These are phyloP conservation scores for Eimeria acervulina DNA, from an alignment of 169 alveolate genomes.

Conservation along the genomic window DNA sequence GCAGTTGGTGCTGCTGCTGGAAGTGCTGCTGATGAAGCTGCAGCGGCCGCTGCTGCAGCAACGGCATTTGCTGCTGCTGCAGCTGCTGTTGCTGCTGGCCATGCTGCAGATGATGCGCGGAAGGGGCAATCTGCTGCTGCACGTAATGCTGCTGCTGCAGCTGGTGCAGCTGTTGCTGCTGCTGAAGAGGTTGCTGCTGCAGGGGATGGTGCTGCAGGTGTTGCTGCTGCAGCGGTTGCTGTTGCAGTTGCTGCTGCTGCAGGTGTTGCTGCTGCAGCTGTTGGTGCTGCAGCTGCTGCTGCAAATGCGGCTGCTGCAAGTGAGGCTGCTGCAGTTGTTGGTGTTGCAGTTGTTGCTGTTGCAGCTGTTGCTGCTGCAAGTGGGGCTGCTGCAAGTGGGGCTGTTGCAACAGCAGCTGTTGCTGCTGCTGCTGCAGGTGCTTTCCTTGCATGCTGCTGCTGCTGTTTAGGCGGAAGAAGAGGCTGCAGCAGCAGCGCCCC, in stretches of 20 bases:
- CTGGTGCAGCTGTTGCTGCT: neutral
- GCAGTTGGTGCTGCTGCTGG: neutral
- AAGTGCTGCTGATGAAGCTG: neutral
- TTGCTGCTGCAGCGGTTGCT: neutral
- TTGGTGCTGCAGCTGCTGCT: neutral
- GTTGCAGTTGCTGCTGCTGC: neutral
- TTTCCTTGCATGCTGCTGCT: constrained; percentile 14
- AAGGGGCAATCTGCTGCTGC: neutral
- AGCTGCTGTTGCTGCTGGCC: neutral
- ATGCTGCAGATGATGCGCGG: neutral
- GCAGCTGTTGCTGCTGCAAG: neutral
- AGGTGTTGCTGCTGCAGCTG: neutral
- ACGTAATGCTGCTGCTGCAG: neutral
- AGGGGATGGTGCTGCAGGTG: neutral
- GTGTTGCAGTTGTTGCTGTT: neutral
- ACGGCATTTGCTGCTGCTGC: neutral
- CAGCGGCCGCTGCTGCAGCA: neutral
- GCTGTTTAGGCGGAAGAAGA: neutral
- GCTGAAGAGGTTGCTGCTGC: neutral
- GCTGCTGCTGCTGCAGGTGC: constrained; percentile 42
- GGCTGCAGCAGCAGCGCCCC: constrained; percentile 9
- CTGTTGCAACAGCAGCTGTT: neutral
- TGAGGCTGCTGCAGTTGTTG: neutral
- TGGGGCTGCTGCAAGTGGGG: neutral
- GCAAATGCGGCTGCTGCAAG: neutral